These are phyloP conservation scores for Mycotypha africana DNA, from an alignment of 371 early-diverging fungal genomes.

Conservation along the genomic window DNA sequence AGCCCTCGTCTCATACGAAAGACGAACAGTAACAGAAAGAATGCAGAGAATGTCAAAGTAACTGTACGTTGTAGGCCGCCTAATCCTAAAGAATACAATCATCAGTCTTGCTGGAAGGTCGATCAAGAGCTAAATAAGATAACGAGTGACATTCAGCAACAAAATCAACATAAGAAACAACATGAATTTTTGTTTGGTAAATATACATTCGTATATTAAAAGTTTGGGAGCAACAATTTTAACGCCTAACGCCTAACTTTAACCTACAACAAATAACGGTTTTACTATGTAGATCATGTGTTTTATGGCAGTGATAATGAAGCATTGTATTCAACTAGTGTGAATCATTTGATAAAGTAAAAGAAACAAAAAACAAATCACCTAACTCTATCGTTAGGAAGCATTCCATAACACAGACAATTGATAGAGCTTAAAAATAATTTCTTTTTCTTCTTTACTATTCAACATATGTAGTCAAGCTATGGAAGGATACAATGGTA, in stretches of 20 bases:
- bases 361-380: too few relatives aligned
- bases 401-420: too few relatives aligned
- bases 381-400: too few relatives aligned
- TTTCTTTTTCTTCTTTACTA: too few relatives aligned
- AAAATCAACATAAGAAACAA: constrained; percentile 7
- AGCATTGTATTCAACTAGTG: constrained; percentile 24
- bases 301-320: constrained; percentile 24
- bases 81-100: constrained; percentile 6
- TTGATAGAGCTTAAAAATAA: too few relatives aligned
- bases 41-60: constrained; percentile 21
- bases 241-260: too few relatives aligned
- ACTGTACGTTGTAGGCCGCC: constrained; percentile 28
- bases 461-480: constrained; percentile 7
- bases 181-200: constrained; percentile 16
- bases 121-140: background rate
- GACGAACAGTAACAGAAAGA: background rate
- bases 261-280: background rate
- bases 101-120: constrained; percentile 12
- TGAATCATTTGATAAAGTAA: constrained; percentile 30
- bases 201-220: too few relatives aligned
- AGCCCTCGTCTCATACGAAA: too few relatives aligned
- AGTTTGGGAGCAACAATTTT: too few relatives aligned
- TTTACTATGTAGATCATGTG: constrained; percentile 18
- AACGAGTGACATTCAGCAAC: constrained; percentile 3
- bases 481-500: constrained; percentile 23